Base-by-base conservation (phyloP, 2,329 filamentous ascomycete species). In the Metarhizium humberi region DNA sequence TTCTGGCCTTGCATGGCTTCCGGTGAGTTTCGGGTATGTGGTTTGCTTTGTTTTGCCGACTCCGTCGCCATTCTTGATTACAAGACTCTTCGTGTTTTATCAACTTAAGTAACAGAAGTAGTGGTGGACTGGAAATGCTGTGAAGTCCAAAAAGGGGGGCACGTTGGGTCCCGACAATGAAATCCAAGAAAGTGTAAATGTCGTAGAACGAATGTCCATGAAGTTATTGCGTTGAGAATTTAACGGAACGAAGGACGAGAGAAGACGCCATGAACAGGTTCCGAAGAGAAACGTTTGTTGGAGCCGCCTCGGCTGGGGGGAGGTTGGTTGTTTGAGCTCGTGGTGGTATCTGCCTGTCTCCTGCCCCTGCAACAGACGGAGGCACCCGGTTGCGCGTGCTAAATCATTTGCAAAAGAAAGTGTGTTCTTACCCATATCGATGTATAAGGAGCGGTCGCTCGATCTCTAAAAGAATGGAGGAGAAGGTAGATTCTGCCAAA, bases 121-220 rank as follows among this genome's bases (percentile, higher is more conserved):
- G 54, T 58, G 60, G 56, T 64, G 55, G 54, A 56, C 58, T 58
- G 60, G 59, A 57, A 61, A 65, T 61, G 59, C 53, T 66, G 59
- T 55, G 56, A 55, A 61, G 62, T 63, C 64, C 64, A 68, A 71
- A 69, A 69, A 66, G 59, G 51, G 56, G 58, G 59, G 60, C 40
- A 16, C 30, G 38, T 42, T 13, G 32, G 34, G 48, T 51, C 42
- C 52, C 47, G 4, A 36, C 13, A 34, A 49, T 36, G 46, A 51
- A 65, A 71, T 67, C 74, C 71, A 75, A 76, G 67, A 76, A 75
- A 72, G 63, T 62, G 70, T 76, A 77, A 66, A 77, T 75, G 67
- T 62, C 62, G 63, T 57, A 55, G 61, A 74, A 72, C 68, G 69
- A 67, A 71, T 67, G 66, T 63, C 62, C 63, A 64, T 7, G 60